Conservation (phyloP, 495 filamentous ascomycete species). For the Aspergillus wentii region DNA sequence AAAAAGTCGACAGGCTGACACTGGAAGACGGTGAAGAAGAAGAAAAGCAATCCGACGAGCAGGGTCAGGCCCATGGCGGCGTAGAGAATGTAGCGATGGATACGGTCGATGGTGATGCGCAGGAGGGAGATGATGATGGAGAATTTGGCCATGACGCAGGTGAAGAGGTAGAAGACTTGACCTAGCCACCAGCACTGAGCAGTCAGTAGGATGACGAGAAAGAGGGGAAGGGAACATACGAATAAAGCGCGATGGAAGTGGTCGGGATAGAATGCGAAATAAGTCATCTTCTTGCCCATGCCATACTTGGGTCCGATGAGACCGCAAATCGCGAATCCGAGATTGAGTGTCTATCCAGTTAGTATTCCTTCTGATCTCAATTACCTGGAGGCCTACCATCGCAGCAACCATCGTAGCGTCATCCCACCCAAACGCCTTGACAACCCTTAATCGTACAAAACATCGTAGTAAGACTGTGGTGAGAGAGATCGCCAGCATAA, state of each 20-base stretch:
- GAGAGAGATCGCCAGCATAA: conserved; percentile 25
- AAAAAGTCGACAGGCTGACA: conserved; percentile 28
- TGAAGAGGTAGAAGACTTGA: conserved; percentile 30
- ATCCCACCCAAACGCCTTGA: conserved; percentile 29
- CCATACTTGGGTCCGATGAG: conserved; percentile 25
- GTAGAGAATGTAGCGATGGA: conserved; percentile 28
- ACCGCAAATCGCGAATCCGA: conserved; percentile 23
- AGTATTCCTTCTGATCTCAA: not conserved
- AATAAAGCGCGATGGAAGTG: conserved; percentile 19
- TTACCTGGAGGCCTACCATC: conserved; percentile 20
- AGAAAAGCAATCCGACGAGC: conserved; percentile 20
- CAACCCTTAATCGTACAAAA: conserved; percentile 26
- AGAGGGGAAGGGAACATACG: conserved; percentile 12
- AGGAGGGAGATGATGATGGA: conserved; percentile 36
- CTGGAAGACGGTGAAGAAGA: conserved; percentile 31
- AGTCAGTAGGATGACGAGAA: not conserved
- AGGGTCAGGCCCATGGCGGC: conserved; percentile 19
- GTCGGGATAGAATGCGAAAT: conserved; percentile 17
- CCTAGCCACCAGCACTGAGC: conserved; percentile 27
- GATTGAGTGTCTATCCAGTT: conserved; percentile 13
- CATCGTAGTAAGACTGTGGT: conserved; percentile 20
- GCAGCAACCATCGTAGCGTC: conserved; percentile 25
- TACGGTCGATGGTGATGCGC: conserved; percentile 25
- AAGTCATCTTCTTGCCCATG: conserved; percentile 19
- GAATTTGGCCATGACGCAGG: conserved; percentile 25